phyloP scores from a whole-genome alignment of 2,329 filamentous ascomycete genomes.

The Phialophora tarda region DNA sequence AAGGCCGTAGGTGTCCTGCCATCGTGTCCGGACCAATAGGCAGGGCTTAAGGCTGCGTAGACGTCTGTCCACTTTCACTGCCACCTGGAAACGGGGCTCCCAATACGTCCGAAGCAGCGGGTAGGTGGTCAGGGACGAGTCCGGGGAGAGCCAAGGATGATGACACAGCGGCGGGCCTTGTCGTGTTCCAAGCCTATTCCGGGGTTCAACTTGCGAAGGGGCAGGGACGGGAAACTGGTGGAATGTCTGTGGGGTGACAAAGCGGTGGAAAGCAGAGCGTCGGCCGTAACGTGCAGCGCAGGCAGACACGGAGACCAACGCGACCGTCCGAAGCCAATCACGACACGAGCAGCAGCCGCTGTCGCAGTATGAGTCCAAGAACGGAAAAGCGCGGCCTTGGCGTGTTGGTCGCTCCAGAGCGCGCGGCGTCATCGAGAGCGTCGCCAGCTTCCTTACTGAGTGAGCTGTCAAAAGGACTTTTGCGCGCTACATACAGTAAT shows the following conservation, averaged over 20 bases:
- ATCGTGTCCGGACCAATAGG: neutral
- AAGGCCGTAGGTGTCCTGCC: constrained; percentile 8
- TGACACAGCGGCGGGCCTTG: neutral
- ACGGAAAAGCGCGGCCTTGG: constrained; percentile 6
- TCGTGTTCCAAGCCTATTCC: constrained; percentile 10
- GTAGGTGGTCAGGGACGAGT: neutral
- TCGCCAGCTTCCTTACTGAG: neutral
- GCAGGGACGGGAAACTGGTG: neutral
- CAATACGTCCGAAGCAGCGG: neutral
- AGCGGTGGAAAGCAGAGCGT: neutral
- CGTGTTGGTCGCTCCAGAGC: neutral
- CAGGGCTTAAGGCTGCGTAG: neutral
- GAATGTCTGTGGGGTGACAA: neutral
- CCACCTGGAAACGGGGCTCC: neutral
- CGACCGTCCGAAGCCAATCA: constrained; percentile 6
- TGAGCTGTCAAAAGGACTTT: neutral
- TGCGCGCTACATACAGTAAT: neutral
- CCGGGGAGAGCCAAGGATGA: neutral
- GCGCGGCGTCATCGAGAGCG: neutral
- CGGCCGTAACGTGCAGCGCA: neutral
- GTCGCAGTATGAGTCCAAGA: constrained; percentile 6
- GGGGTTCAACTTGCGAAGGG: neutral
- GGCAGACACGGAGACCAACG: neutral
- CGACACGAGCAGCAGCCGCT: neutral
- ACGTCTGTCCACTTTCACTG: neutral